These are phyloP conservation scores for Sporisorium iseilematis-ciliati DNA, from an alignment of 1,284 basidiomycete species.

Conservation along the genomic window DNA sequence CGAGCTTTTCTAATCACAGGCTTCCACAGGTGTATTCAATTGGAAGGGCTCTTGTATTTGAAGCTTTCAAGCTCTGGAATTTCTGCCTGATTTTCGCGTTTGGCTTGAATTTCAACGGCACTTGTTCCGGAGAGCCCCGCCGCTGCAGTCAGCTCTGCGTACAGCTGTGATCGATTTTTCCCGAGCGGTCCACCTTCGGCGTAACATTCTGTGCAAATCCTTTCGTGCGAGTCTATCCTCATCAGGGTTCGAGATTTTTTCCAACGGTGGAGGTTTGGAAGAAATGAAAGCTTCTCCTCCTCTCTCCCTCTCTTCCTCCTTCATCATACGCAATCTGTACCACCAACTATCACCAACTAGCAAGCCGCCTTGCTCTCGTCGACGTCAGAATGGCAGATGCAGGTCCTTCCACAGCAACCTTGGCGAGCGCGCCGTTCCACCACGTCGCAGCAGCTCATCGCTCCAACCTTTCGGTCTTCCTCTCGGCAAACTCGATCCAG, in stretches of 20 bases:
- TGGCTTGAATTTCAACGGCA: not conserved
- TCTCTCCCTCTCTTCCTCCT: not conserved
- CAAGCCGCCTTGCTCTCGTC: not conserved
- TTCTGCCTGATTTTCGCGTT: slow-evolving; percentile 2
- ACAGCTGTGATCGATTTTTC: slow-evolving; percentile 38
- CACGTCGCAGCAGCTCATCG: slow-evolving; percentile 42
- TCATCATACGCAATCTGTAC: not conserved
- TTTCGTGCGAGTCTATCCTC: slow-evolving; percentile 32
- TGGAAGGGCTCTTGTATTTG: not conserved
- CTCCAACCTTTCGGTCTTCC: slow-evolving; percentile 31
- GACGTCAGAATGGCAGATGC: slow-evolving; percentile 39
- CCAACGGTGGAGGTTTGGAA: slow-evolving; percentile 34
- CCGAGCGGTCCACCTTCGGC: slow-evolving; percentile 1
- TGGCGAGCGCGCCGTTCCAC: slow-evolving; percentile 44
- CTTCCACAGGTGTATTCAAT: slow-evolving; percentile 1
- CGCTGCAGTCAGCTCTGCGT: slow-evolving; percentile 11
- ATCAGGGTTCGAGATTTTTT: slow-evolving; percentile 9
- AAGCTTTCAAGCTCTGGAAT: not conserved
- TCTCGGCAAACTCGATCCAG: slow-evolving; percentile 52
- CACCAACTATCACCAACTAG: not conserved
- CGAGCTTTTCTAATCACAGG: too few relatives aligned
- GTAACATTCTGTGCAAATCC: not conserved
- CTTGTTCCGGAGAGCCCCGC: slow-evolving; percentile 41
- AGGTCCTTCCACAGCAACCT: slow-evolving; percentile 27
- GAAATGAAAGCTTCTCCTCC: slow-evolving; percentile 13